Evolutionary conservation across 148 eudicot genomes (phyloP), one percentile per base, ranked within the genome.

Genomic region (Tetragonia tetragonoides): DNA sequence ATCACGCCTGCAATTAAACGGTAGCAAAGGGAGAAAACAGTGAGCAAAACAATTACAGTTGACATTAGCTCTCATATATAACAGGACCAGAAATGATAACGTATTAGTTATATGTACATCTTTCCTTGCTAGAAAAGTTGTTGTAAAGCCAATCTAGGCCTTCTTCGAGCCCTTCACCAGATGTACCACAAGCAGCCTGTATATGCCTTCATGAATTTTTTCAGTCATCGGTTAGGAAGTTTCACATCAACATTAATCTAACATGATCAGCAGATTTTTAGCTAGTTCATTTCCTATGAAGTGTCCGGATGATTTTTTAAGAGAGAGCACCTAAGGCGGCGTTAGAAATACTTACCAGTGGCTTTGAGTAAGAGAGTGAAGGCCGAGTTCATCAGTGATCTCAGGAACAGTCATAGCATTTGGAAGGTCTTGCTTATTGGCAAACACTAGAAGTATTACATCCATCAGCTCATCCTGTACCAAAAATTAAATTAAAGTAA

Each of bases 341-440:
- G 46, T 17, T 11, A 74, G 23, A 24, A 41, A 40, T 56, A 56
- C 6, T 53, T 77, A 83, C 85, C 85, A 83, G 60, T 80, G 80
- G 6, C 87, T 89, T 0, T 83, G 87, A 57, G 88, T 87, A 34
- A 90, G 84, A 28, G 92, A 87, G 46, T 86, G 87, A 42, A 90
- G 87, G 73, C 89, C 92, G 38, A 90, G 90, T 75, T 86, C 87
- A 44, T 90, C 92, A 46, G 90, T 87, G 56, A 88, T 76, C 83
- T 90, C 94, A 74, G 94, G 76, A 70, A 87, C 91, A 49, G 76
- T 42, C 92, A 90, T 84, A 37, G 92, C 85, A 86, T 84, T 87
- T 24, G 94, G 94, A 78, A 90, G 90, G 66, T 89, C 92, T 80
- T 87, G 92, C 74, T 90, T 90, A 59, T 90, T 90, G 53, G 94